These are phyloP conservation scores for Allomyces arbusculus DNA, from an alignment of 192 early-diverging fungal genomes.

Conservation along the genomic window DNA sequence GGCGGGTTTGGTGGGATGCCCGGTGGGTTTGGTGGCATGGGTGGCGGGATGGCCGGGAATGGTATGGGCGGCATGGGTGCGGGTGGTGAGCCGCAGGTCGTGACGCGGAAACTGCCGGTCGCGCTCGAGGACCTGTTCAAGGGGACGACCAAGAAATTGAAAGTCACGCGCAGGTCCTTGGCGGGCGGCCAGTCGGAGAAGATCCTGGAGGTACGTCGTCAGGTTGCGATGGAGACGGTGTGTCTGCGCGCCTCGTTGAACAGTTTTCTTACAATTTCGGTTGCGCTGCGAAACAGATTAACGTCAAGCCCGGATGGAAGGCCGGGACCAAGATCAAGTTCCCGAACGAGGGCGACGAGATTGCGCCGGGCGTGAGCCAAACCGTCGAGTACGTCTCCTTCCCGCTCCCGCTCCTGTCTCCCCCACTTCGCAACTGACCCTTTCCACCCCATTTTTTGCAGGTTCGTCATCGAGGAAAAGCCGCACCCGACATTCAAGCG, in stretches of 20 bases:
- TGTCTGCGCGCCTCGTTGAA: too few relatives aligned
- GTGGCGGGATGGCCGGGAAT: background rate
- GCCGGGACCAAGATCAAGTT: constrained; percentile 92
- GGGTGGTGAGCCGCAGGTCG: background rate
- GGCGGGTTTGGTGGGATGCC: background rate
- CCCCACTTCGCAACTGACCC: background rate
- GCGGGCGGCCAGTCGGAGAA: constrained; percentile 39
- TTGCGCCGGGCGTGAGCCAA: constrained; percentile 50
- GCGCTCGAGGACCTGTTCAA: constrained; percentile 82
- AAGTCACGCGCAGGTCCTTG: constrained; percentile 53
- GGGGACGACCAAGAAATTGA: constrained; percentile 76
- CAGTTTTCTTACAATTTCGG: too few relatives aligned
- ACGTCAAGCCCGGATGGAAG: constrained; percentile 91
- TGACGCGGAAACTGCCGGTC: constrained; percentile 48
- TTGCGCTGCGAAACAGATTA: constrained; percentile 17
- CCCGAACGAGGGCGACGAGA: constrained; percentile 70
- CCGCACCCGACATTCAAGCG: constrained; percentile 71
- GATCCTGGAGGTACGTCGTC: constrained; percentile 24
- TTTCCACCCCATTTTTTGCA: background rate
- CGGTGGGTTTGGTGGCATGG: background rate
- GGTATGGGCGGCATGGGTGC: too few relatives aligned
- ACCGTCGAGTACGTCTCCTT: constrained; percentile 46
- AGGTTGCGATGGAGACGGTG: too few relatives aligned
- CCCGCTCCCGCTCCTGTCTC: background rate
- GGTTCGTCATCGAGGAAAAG: constrained; percentile 80